Evolutionary conservation across 192 early-diverging fungal species (phyloP).

Genomic region (Podila verticillata): DNA sequence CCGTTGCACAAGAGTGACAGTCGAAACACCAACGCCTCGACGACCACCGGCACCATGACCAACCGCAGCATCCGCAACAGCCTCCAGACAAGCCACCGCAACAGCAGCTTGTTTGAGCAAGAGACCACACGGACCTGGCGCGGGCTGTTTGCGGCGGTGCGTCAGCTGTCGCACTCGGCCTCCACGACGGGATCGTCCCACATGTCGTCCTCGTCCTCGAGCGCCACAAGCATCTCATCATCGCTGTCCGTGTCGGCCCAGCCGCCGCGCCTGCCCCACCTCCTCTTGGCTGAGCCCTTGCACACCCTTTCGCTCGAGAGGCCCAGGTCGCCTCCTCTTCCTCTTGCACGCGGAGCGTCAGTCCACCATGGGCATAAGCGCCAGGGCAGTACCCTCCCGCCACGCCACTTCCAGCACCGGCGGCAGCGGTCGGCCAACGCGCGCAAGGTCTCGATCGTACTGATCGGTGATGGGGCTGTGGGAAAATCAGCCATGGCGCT

Average conservation of each 20-base stretch:
- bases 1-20: background rate
- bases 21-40: background rate
- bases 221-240: conserved; percentile 1
- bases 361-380: background rate
- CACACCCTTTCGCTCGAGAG: background rate
- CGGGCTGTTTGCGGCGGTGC: conserved; percentile 16
- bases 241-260: background rate
- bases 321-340: background rate
- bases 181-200: conserved; percentile 20
- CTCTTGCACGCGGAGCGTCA: background rate
- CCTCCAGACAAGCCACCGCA: background rate
- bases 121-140: conserved; percentile 16
- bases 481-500: conserved; percentile 85
- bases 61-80: background rate
- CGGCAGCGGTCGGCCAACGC: conserved; percentile 4
- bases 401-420: background rate
- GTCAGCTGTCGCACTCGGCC: conserved; percentile 23
- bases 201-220: conserved; percentile 6
- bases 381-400: background rate
- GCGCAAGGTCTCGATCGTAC: conserved; percentile 28
- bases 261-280: background rate
- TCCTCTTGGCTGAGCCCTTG: too few species aligned
- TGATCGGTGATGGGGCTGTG: conserved; percentile 54
- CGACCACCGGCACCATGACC: background rate
- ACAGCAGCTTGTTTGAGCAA: conserved; percentile 10